Conservation (phyloP, 345 rosid genomes). For the Jatropha curcas region DNA sequence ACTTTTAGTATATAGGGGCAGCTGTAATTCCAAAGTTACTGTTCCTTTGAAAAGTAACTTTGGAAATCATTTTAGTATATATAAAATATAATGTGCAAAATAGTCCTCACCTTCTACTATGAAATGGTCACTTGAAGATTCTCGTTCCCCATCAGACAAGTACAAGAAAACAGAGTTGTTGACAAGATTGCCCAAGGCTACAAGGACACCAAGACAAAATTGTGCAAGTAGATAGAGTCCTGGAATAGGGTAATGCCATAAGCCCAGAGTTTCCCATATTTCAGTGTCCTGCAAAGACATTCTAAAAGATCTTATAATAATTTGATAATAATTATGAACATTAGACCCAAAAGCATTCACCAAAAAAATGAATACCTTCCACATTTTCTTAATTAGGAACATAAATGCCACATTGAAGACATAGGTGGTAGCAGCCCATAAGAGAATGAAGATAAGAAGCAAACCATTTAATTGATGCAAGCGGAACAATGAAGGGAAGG, state of each 20-base stretch:
- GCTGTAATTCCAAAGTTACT: too few relatives aligned
- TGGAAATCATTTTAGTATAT: too few relatives aligned
- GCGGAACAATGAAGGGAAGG: slow-evolving; percentile 46
- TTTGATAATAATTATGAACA: not conserved
- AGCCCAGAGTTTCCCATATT: slow-evolving; percentile 48
- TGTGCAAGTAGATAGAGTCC: slow-evolving; percentile 51
- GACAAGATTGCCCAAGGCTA: slow-evolving; percentile 48
- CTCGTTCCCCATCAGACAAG: slow-evolving; percentile 33
- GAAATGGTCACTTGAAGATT: slow-evolving; percentile 18
- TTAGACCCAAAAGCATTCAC: not conserved
- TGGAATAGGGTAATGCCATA: slow-evolving; percentile 50
- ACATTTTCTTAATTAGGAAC: slow-evolving; percentile 30
- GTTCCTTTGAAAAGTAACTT: too few relatives aligned
- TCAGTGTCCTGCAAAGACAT: slow-evolving; percentile 42
- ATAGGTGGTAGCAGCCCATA: slow-evolving; percentile 52
- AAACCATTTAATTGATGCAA: slow-evolving; percentile 45
- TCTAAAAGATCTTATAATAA: not conserved
- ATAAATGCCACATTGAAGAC: slow-evolving; percentile 48
- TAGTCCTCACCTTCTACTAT: slow-evolving; percentile 34
- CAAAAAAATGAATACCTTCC: slow-evolving; percentile 30
- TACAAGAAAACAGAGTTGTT: slow-evolving; percentile 41
- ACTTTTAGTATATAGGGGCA: too few relatives aligned
- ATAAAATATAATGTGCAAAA: not conserved
- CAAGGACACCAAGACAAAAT: slow-evolving; percentile 46
- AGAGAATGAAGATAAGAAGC: slow-evolving; percentile 49